phyloP scores from a whole-genome alignment of 2,329 filamentous ascomycete species.

The Graphium sp. region DNA sequence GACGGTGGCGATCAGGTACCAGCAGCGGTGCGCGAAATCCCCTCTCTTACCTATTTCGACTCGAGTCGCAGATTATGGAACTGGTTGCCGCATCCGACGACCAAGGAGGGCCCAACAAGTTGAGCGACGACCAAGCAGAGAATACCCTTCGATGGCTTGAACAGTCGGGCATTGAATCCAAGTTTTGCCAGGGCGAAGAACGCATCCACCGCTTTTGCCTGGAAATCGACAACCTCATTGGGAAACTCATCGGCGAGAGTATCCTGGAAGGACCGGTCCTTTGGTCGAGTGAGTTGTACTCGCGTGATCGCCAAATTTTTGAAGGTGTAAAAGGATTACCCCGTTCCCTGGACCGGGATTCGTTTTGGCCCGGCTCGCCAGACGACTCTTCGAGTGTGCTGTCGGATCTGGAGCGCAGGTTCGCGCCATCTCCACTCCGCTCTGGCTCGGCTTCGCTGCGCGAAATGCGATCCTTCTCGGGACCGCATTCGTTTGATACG shows the following conservation, averaged over 20 bases:
- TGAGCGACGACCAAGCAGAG: slow-evolving; percentile 89
- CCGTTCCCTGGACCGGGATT: slow-evolving; percentile 25
- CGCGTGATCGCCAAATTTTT: slow-evolving; percentile 52
- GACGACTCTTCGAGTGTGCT: slow-evolving; percentile 36
- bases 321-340: slow-evolving; percentile 20
- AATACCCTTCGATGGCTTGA: slow-evolving; percentile 72
- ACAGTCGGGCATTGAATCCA: slow-evolving; percentile 65
- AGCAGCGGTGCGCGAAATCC: slow-evolving; percentile 28
- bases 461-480: slow-evolving; percentile 38
- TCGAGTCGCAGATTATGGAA: slow-evolving; percentile 74
- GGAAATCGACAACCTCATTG: slow-evolving; percentile 75
- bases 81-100: slow-evolving; percentile 68
- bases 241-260: slow-evolving; percentile 69
- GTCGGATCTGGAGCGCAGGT: slow-evolving; percentile 36
- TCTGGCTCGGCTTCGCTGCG: slow-evolving; percentile 24
- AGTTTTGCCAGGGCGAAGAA: slow-evolving; percentile 83
- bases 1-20: slow-evolving; percentile 32
- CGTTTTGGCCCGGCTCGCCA: slow-evolving; percentile 21
- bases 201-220: slow-evolving; percentile 86
- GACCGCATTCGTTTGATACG: slow-evolving; percentile 54
- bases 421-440: too few species aligned
- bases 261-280: slow-evolving; percentile 73
- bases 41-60: slow-evolving; percentile 56
- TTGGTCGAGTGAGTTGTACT: slow-evolving; percentile 83
- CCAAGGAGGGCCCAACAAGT: slow-evolving; percentile 82